Percentiles rank a stretch among this genome's conserved stretches.
Evolutionary conservation across 2,329 filamentous ascomycete genomes (phyloP).

Genomic region (Grosmannia serpens): DNA sequence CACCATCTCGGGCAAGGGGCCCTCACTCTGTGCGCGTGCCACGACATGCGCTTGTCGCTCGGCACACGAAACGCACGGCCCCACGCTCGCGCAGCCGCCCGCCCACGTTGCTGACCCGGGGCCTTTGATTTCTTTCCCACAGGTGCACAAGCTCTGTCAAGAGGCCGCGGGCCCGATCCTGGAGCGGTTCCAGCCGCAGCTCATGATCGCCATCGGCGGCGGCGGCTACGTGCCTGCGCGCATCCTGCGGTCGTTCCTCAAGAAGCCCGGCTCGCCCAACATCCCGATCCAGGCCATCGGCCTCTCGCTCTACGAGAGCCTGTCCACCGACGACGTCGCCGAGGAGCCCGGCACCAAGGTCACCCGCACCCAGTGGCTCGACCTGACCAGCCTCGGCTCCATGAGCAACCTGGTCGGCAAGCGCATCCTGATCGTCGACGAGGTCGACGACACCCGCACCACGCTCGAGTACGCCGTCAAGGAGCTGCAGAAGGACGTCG

Average conservation of each 20-base stretch:
- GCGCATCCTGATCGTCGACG: conserved; percentile 84
- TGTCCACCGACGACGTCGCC: conserved; percentile 44
- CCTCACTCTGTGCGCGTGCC: no score
- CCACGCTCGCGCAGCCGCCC: not conserved
- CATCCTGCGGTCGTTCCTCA: conserved; percentile 95
- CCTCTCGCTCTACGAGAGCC: conserved; percentile 87
- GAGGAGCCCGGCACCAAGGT: conserved; percentile 87
- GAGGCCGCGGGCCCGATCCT: conserved; percentile 72
- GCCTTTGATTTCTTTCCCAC: conserved; percentile 1
- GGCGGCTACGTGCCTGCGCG: conserved; percentile 95
- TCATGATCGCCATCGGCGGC: conserved; percentile 97
- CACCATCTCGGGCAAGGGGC: no score
- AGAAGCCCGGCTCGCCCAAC: conserved; percentile 74
- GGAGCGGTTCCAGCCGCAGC: conserved; percentile 75
- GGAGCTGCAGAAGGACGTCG: conserved; percentile 91
- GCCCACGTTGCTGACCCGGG: conserved; percentile 6
- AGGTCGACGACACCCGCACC: conserved; percentile 91
- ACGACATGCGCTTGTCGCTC: not conserved
- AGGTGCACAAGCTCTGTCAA: conserved; percentile 98
- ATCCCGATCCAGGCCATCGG: conserved; percentile 99
- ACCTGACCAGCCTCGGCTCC: conserved; percentile 68
- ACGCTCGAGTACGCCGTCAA: conserved; percentile 89
- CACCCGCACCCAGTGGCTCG: conserved; percentile 95
- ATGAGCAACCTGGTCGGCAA: conserved; percentile 87
- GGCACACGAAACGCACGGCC: not conserved